phyloP scores from a whole-genome alignment of 2,329 filamentous ascomycete genomes.

The Arthrobotrys conoides region DNA sequence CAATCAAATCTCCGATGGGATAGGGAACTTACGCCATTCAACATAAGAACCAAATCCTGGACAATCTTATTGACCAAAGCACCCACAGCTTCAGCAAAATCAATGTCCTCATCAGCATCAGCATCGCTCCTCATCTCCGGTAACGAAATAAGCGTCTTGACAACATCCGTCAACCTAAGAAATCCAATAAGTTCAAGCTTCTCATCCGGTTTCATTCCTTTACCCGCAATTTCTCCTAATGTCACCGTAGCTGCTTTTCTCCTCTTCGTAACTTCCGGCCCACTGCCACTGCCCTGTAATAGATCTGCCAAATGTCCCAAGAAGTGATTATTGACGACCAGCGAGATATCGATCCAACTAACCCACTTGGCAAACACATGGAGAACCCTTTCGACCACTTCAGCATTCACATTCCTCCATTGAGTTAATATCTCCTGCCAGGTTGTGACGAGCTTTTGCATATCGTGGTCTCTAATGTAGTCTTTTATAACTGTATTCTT shows the following conservation, averaged over 20 bases:
- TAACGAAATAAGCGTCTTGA: slow-evolving; percentile 86
- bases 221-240: slow-evolving; percentile 93
- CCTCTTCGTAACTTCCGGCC: slow-evolving; percentile 71
- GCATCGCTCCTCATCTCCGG: slow-evolving; percentile 80
- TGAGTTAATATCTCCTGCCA: slow-evolving; percentile 91
- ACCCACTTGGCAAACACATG: slow-evolving; percentile 97
- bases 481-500: slow-evolving; percentile 93
- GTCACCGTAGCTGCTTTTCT: slow-evolving; percentile 93
- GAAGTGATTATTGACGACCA: slow-evolving; percentile 92
- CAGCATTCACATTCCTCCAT: slow-evolving; percentile 79
- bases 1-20: too few relatives aligned
- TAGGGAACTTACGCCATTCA: slow-evolving; percentile 72
- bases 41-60: slow-evolving; percentile 85
- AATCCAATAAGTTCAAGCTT: slow-evolving; percentile 95
- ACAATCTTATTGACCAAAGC: slow-evolving; percentile 94
- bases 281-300: slow-evolving; percentile 77
- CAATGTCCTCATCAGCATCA: slow-evolving; percentile 90
- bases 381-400: slow-evolving; percentile 86
- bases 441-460: slow-evolving; percentile 86
- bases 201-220: slow-evolving; percentile 95
- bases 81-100: slow-evolving; percentile 93
- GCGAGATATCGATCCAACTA: slow-evolving; percentile 96
- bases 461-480: slow-evolving; percentile 85
- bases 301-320: slow-evolving; percentile 87
- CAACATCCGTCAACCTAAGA: slow-evolving; percentile 86